These are phyloP conservation scores for Colletotrichum shisoi DNA, from an alignment of 2,329 filamentous ascomycete genomes.

Conservation along the genomic window DNA sequence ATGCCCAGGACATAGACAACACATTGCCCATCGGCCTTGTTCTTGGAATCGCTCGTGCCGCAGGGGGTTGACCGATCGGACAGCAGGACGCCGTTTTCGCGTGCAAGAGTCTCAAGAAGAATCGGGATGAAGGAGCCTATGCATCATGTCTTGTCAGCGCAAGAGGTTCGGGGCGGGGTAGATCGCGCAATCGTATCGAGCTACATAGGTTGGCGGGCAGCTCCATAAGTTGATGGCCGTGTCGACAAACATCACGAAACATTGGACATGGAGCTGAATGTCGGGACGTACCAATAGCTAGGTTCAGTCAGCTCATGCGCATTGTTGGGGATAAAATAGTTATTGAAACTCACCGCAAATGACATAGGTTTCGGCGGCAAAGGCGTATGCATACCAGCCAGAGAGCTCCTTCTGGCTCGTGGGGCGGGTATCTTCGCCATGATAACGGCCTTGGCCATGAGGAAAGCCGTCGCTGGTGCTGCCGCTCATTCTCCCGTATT, in stretches of 20 bases:
- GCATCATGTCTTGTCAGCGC: conserved; percentile 24
- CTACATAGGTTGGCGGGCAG: not conserved
- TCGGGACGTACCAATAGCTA: conserved; percentile 45
- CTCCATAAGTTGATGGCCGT: not conserved
- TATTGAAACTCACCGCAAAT: conserved; percentile 75
- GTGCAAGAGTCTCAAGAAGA: conserved; percentile 88
- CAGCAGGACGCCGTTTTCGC: conserved; percentile 88
- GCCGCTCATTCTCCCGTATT: conserved; percentile 48
- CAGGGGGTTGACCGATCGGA: conserved; percentile 80
- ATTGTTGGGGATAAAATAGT: not conserved
- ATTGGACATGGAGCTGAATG: not conserved
- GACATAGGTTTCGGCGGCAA: conserved; percentile 95
- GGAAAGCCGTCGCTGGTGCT: conserved; percentile 50
- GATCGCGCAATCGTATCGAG: conserved; percentile 4
- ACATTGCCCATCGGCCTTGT: conserved; percentile 70
- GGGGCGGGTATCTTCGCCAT: conserved; percentile 84
- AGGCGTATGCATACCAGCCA: conserved; percentile 96
- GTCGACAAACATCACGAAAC: not conserved
- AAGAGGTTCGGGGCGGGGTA: conserved; percentile 9
- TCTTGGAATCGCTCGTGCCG: conserved; percentile 66
- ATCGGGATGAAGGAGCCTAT: conserved; percentile 94
- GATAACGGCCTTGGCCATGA: conserved; percentile 63
- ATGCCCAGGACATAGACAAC: conserved; percentile 81
- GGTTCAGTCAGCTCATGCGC: conserved; percentile 22
- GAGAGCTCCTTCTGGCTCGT: conserved; percentile 87